These are phyloP conservation scores for Elsinoe fawcettii DNA, from an alignment of 2,329 filamentous ascomycete species.

Conservation along the genomic window DNA sequence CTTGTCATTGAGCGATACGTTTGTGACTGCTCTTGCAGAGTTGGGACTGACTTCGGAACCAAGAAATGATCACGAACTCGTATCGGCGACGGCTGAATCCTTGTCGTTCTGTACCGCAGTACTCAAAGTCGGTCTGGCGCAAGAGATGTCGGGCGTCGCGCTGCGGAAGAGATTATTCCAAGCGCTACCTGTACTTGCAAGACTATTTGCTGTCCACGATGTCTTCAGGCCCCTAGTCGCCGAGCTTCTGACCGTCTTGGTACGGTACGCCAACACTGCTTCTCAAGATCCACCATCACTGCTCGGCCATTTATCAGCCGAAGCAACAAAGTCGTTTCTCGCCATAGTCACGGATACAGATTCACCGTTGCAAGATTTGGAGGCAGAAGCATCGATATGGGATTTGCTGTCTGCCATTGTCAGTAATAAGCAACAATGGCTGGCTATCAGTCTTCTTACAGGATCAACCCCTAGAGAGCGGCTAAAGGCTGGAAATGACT, in stretches of 20 bases:
- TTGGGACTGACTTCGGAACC: not conserved
- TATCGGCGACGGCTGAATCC: conserved; percentile 52
- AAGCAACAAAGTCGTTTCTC: conserved; percentile 77
- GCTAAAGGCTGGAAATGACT: conserved; percentile 49
- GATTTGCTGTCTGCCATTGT: conserved; percentile 78
- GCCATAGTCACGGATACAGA: conserved; percentile 69
- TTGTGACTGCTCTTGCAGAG: conserved; percentile 44
- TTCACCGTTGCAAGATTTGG: conserved; percentile 59
- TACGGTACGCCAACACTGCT: conserved; percentile 57
- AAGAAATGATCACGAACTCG: conserved; percentile 25
- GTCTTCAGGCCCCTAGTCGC: conserved; percentile 59
- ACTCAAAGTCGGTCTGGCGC: conserved; percentile 59
- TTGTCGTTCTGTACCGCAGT: conserved; percentile 61
- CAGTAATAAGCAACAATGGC: conserved; percentile 87
- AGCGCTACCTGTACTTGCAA: conserved; percentile 65
- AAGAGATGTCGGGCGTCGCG: conserved; percentile 55
- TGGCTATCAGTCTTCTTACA: conserved; percentile 86
- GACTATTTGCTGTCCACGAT: conserved; percentile 64
- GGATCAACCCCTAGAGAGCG: conserved; percentile 75
- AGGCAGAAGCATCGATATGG: conserved; percentile 67
- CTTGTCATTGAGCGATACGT: conserved; percentile 65
- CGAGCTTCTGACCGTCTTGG: conserved; percentile 62
- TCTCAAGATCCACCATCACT: conserved; percentile 80
- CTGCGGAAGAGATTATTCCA: conserved; percentile 69
- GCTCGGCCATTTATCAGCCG: conserved; percentile 78